phyloP scores from a whole-genome alignment of 352 stramenopile genomes.

The Phytophthora pini region DNA sequence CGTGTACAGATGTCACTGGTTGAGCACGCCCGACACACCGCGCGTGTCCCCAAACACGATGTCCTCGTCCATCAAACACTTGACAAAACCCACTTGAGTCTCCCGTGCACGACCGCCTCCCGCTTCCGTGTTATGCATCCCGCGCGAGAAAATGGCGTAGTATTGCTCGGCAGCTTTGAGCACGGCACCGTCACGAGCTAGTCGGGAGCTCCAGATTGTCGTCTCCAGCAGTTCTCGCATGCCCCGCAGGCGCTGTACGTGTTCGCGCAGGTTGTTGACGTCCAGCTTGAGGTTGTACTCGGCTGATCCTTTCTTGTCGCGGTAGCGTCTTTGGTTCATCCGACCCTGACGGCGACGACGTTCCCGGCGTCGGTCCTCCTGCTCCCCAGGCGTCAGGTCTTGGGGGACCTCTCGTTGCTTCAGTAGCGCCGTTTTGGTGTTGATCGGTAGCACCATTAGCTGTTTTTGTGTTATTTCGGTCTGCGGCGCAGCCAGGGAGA shows the following conservation, averaged over 20 bases:
- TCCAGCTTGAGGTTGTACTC: constrained; percentile 77
- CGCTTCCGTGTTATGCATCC: constrained; percentile 55
- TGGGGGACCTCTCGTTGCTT: not conserved
- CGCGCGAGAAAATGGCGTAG: constrained; percentile 65
- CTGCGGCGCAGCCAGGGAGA: not conserved
- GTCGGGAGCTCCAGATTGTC: constrained; percentile 52
- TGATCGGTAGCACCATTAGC: constrained; percentile 5
- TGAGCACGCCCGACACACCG: constrained; percentile 49
- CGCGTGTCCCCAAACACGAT: constrained; percentile 47
- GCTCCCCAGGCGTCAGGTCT: constrained; percentile 6
- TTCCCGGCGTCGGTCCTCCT: constrained; percentile 32
- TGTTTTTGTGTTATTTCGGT: constrained; percentile 6
- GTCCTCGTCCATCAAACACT: constrained; percentile 53
- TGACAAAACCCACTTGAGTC: constrained; percentile 59
- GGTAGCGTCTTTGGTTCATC: constrained; percentile 73
- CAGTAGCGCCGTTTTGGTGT: not conserved
- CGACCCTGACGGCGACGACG: constrained; percentile 65
- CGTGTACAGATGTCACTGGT: constrained; percentile 73
- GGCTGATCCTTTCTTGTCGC: constrained; percentile 66
- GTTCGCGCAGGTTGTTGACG: constrained; percentile 64
- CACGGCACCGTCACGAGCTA: constrained; percentile 39
- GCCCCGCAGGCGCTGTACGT: constrained; percentile 56
- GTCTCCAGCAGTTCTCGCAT: constrained; percentile 52
- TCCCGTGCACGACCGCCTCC: constrained; percentile 38
- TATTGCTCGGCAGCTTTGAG: constrained; percentile 69